Conservation (phyloP, 2,329 filamentous ascomycete genomes). For the Cercospora berteroae region DNA sequence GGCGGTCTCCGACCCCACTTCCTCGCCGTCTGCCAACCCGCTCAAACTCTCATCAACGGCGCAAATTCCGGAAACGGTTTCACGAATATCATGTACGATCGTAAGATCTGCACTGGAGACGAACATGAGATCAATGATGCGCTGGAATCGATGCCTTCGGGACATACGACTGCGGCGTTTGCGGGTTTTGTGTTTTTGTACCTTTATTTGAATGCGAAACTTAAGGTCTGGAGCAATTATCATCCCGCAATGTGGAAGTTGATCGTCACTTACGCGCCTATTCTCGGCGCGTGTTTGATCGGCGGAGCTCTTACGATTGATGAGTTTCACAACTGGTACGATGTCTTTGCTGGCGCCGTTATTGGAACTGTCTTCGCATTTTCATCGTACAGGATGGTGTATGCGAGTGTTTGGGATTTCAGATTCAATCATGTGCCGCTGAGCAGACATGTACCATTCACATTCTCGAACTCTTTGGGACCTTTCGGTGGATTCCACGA, state of each 20-base stretch:
- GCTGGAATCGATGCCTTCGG: conserved; percentile 69
- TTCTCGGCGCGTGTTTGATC: conserved; percentile 67
- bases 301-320: conserved; percentile 68
- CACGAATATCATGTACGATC: conserved; percentile 64
- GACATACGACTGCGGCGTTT: conserved; percentile 71
- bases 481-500: conserved; percentile 4
- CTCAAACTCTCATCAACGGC: conserved; percentile 40
- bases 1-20: conserved; percentile 72
- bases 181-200: conserved; percentile 69
- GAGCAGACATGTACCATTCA: conserved; percentile 56
- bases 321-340: conserved; percentile 74
- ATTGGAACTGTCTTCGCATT: conserved; percentile 67
- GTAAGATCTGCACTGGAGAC: conserved; percentile 68
- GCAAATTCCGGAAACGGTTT: conserved; percentile 52
- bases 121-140: conserved; percentile 63
- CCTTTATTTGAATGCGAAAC: conserved; percentile 74
- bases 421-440: conserved; percentile 66
- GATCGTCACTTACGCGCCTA: conserved; percentile 61
- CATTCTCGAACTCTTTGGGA: conserved; percentile 34
- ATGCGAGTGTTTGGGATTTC: conserved; percentile 68
- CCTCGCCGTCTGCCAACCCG: conserved; percentile 66
- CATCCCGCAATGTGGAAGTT: conserved; percentile 74
- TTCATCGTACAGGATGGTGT: conserved; percentile 64
- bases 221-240: conserved; percentile 72
- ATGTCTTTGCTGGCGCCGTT: conserved; percentile 63